Evolutionary conservation across 139 green algal genomes (phyloP).

Genomic region (Chlorella vulgaris): DNA sequence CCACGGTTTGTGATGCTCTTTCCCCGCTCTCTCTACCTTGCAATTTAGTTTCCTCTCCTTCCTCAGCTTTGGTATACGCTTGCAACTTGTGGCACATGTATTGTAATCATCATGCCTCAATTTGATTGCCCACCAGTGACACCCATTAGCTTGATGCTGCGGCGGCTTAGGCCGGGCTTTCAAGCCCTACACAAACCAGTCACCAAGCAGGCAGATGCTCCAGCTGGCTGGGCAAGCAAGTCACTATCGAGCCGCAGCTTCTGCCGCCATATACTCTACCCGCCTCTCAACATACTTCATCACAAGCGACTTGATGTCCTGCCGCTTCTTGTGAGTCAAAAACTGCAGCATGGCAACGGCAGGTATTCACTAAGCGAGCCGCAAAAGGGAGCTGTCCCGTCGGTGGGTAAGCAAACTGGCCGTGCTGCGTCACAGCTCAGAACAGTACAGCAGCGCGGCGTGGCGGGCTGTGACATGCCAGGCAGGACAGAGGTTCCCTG

Average conservation of each 20-base stretch:
- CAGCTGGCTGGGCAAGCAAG: background rate
- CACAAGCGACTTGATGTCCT: slow-evolving; percentile 42
- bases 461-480: background rate
- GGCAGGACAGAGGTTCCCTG: too few relatives aligned
- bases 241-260: background rate
- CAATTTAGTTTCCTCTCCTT: background rate
- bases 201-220: background rate
- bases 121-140: too few relatives aligned
- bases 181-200: too few relatives aligned
- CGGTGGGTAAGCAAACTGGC: too few relatives aligned
- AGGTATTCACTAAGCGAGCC: background rate
- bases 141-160: too few relatives aligned
- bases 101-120: too few relatives aligned
- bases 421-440: too few relatives aligned
- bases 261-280: background rate
- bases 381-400: background rate
- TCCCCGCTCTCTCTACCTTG: background rate
- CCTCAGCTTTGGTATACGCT: background rate
- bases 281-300: slow-evolving; percentile 38
- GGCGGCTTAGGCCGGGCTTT: too few relatives aligned
- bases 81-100: background rate
- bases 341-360: background rate
- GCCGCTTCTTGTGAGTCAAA: slow-evolving; percentile 22
- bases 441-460: background rate
- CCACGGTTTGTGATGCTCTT: too few relatives aligned